A percentile compares a stretch with the other conserved stretches of the same genome.
These are phyloP conservation scores for Asparagopsis taxiformis DNA, from an alignment of 31 red algal genomes.

Conservation along the genomic window DNA sequence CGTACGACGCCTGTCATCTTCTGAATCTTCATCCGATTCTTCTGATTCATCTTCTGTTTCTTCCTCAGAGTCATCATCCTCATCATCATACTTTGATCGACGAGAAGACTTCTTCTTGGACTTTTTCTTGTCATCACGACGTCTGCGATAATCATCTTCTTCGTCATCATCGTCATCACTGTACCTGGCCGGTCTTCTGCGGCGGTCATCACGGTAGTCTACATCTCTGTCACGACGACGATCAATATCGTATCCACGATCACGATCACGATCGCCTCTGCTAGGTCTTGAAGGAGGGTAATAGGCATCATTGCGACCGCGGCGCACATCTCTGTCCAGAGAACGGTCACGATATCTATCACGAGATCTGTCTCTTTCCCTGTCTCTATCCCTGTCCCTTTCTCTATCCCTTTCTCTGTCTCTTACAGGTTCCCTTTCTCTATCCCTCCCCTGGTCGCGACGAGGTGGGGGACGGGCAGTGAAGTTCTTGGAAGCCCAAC, in stretches of 20 bases:
- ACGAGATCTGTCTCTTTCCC: constrained; percentile 7
- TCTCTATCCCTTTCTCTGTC: constrained; percentile 43
- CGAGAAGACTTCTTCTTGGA: constrained; percentile 44
- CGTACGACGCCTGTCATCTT: constrained; percentile 3
- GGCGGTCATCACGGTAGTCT: constrained; percentile 20
- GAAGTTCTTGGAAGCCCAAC: constrained; percentile 61
- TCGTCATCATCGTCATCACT: constrained; percentile 54
- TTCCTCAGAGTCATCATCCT: constrained; percentile 26
- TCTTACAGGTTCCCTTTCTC: constrained; percentile 6
- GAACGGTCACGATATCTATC: constrained; percentile 8
- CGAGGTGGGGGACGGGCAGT: neutral
- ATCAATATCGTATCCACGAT: constrained; percentile 27
- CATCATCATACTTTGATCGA: constrained; percentile 22
- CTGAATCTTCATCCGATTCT: neutral
- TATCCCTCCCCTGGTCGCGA: constrained; percentile 3
- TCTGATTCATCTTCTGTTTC: constrained; percentile 1
- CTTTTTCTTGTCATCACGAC: constrained; percentile 43
- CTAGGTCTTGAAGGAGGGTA: neutral
- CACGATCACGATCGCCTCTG: neutral
- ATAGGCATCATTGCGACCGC: neutral
- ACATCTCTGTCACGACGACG: constrained; percentile 19
- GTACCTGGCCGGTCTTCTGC: constrained; percentile 7
- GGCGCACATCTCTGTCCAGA: neutral
- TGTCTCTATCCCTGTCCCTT: constrained; percentile 11
- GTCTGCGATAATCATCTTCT: constrained; percentile 48